Evolutionary conservation across 768 basidiomycete genomes (phyloP).

Genomic region (Pulveroboletus sp.): DNA sequence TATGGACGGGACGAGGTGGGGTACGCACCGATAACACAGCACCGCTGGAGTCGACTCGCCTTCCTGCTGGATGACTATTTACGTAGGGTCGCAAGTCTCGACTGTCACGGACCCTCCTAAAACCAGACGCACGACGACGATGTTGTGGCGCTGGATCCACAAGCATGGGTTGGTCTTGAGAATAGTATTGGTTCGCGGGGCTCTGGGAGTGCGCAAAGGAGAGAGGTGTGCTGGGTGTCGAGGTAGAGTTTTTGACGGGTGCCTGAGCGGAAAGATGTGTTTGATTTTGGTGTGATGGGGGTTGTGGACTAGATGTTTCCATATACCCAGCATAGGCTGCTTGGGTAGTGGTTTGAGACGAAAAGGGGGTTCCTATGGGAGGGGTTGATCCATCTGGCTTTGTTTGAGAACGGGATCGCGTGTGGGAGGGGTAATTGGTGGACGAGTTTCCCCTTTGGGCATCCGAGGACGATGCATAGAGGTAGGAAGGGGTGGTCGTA

Average conservation of each 20-base stretch:
- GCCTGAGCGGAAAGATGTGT: constrained; percentile 48
- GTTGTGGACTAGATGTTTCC: constrained; percentile 63
- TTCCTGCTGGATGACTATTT: constrained; percentile 55
- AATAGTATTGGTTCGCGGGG: constrained; percentile 50
- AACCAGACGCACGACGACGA: constrained; percentile 68
- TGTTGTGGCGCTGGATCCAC: constrained; percentile 56
- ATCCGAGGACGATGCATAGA: constrained; percentile 35
- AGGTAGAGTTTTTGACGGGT: constrained; percentile 50
- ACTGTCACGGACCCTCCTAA: constrained; percentile 70
- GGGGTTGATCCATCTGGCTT: constrained; percentile 51
- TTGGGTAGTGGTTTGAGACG: constrained; percentile 45
- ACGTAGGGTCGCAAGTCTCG: constrained; percentile 76
- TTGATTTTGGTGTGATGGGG: constrained; percentile 43
- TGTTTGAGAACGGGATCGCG: constrained; percentile 52
- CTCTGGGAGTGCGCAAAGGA: constrained; percentile 56
- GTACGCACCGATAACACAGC: constrained; percentile 74
- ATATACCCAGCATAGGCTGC: constrained; percentile 48
- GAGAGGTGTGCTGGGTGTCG: constrained; percentile 69
- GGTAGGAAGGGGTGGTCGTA: constrained; percentile 43
- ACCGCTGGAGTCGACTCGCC: constrained; percentile 75
- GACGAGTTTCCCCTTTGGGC: constrained; percentile 39
- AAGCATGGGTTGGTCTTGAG: constrained; percentile 65
- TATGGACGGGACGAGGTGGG: neutral
- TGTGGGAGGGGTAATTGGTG: constrained; percentile 49
- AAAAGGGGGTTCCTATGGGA: constrained; percentile 46